These are phyloP conservation scores for Filosporella fistucella DNA, from an alignment of 495 filamentous ascomycete genomes.

Conservation along the genomic window DNA sequence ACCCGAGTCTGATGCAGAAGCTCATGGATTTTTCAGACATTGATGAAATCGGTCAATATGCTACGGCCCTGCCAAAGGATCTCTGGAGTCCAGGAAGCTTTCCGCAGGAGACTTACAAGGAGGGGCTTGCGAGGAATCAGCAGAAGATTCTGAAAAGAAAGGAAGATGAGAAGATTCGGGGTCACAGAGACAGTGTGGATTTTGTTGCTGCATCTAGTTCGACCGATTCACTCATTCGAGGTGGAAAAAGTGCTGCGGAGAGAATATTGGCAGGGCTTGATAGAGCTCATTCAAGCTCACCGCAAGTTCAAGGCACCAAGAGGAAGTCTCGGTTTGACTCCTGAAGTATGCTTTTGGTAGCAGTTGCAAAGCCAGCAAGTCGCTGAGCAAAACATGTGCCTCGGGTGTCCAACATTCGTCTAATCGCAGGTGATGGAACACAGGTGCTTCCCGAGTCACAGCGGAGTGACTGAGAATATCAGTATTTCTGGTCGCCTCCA, in stretches of 20 bases:
- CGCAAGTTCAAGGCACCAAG: slow-evolving; percentile 26
- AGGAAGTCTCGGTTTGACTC: slow-evolving; percentile 45
- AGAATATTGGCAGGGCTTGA: slow-evolving; percentile 33
- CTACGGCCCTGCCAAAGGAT: slow-evolving; percentile 61
- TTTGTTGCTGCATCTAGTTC: slow-evolving; percentile 59
- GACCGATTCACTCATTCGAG: slow-evolving; percentile 13
- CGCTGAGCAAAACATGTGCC: too few relatives aligned
- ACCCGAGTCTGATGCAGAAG: slow-evolving; percentile 75
- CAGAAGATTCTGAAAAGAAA: slow-evolving; percentile 52
- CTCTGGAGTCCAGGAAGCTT: slow-evolving; percentile 65
- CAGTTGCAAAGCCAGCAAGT: too few relatives aligned
- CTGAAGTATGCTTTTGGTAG: slow-evolving; percentile 22
- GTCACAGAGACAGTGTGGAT: slow-evolving; percentile 59
- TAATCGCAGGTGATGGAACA: too few relatives aligned
- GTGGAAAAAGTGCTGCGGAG: slow-evolving; percentile 34
- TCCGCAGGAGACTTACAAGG: slow-evolving; percentile 69
- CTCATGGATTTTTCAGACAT: slow-evolving; percentile 79
- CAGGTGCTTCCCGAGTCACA: too few relatives aligned
- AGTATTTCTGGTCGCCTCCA: too few relatives aligned
- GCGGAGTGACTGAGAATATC: too few relatives aligned
- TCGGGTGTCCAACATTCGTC: too few relatives aligned
- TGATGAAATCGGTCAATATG: slow-evolving; percentile 63
- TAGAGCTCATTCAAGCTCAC: slow-evolving; percentile 28
- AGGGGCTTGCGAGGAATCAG: slow-evolving; percentile 63
- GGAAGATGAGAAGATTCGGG: slow-evolving; percentile 50